These are phyloP conservation scores for Backusella tuberculispora DNA, from an alignment of 192 early-diverging fungal genomes.

Conservation along the genomic window DNA sequence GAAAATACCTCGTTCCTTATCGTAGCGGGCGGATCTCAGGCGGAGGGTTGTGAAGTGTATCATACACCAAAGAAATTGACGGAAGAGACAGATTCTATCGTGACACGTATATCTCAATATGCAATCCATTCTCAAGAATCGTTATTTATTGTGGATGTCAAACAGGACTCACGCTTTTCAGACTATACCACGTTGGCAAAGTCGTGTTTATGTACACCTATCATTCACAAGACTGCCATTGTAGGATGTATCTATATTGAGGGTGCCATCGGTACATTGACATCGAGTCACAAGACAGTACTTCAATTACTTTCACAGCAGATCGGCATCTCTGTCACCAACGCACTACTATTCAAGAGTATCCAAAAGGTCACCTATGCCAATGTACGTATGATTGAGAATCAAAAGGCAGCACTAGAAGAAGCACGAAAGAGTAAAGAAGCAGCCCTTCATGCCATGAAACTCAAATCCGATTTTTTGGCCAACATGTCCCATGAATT, in stretches of 20 bases:
- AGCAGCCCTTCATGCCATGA: conserved; percentile 43
- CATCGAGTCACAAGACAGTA: conserved; percentile 38
- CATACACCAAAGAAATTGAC: conserved; percentile 28
- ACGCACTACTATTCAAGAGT: conserved; percentile 51
- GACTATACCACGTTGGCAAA: conserved; percentile 36
- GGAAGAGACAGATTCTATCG: conserved; percentile 34
- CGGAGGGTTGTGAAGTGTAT: conserved; percentile 29
- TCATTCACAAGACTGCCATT: conserved; percentile 46
- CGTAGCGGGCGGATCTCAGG: conserved; percentile 36
- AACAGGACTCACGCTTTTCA: conserved; percentile 35
- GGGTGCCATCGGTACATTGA: conserved; percentile 37
- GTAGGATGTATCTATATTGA: conserved; percentile 56
- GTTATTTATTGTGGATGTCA: conserved; percentile 31
- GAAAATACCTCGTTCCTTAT: conserved; percentile 35
- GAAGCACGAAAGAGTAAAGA: conserved; percentile 39
- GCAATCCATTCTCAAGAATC: conserved; percentile 36
- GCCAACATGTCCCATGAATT: conserved; percentile 82
- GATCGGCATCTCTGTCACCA: conserved; percentile 54
- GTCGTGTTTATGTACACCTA: conserved; percentile 52
- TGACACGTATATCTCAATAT: conserved; percentile 34
- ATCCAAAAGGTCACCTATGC: conserved; percentile 43
- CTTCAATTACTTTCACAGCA: conserved; percentile 51
- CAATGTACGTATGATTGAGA: conserved; percentile 44
- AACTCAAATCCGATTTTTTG: conserved; percentile 63
- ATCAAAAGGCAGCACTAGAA: conserved; percentile 34